Conservation (phyloP, 352 stramenopile species). For the Pythium phragmiticola region DNA sequence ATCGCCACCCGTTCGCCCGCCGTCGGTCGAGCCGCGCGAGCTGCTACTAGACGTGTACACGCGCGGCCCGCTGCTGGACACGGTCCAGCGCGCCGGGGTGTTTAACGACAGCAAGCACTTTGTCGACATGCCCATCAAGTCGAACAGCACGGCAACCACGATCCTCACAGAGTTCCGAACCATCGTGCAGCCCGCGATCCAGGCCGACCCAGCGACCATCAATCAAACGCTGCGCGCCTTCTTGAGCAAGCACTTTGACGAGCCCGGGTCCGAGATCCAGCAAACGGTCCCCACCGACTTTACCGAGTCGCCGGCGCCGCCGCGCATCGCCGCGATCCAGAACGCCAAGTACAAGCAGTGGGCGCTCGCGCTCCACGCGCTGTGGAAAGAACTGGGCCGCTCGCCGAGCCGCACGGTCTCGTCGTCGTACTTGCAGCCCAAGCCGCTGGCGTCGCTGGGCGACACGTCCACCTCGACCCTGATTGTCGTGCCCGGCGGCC, state of each 20-base stretch:
- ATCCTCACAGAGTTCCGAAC: slow-evolving; percentile 54
- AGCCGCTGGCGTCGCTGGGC: slow-evolving; percentile 36
- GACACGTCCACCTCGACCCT: slow-evolving; percentile 37
- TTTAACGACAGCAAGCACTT: slow-evolving; percentile 93
- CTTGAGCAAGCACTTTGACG: slow-evolving; percentile 77
- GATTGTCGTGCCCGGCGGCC: slow-evolving; percentile 84
- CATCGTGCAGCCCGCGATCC: slow-evolving; percentile 5
- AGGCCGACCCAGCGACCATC: slow-evolving; percentile 13
- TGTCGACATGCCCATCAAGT: slow-evolving; percentile 91
- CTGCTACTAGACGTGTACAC: slow-evolving; percentile 66
- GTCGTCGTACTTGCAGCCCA: slow-evolving; percentile 38
- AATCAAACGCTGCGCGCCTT: slow-evolving; percentile 56
- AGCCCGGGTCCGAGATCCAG: slow-evolving; percentile 68
- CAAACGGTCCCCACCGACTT: slow-evolving; percentile 70
- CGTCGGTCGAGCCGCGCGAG: background rate
- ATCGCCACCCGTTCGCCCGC: background rate
- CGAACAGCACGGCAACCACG: slow-evolving; percentile 65
- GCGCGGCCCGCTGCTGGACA: slow-evolving; percentile 58
- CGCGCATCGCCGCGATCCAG: slow-evolving; percentile 55
- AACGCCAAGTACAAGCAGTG: slow-evolving; percentile 54
- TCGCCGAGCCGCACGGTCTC: slow-evolving; percentile 38
- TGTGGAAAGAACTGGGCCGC: slow-evolving; percentile 79
- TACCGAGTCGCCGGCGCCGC: slow-evolving; percentile 44
- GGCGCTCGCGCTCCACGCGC: slow-evolving; percentile 63
- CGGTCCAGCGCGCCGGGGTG: slow-evolving; percentile 66